Conservation (phyloP, 768 basidiomycete genomes). For the Mrakia gelida region DNA sequence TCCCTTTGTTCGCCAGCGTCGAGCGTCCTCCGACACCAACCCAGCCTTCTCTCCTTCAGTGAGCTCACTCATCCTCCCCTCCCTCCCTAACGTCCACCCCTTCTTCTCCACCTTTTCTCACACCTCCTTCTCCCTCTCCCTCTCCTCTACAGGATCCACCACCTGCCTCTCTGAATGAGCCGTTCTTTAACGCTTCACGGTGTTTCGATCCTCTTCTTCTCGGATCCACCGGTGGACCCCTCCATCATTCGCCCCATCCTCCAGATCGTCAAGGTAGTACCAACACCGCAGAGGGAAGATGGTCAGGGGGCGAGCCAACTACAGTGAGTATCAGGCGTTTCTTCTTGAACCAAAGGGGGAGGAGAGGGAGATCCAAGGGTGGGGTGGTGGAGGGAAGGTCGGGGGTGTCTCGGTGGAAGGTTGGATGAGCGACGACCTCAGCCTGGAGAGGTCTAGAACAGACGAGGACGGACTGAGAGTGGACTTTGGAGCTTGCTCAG, state of each 20-base stretch:
- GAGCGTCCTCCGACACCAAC: no score
- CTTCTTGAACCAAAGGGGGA: background rate
- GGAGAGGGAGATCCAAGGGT: background rate
- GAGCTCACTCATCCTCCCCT: background rate
- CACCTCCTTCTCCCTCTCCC: background rate
- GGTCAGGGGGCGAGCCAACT: background rate
- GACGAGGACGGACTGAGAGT: no score
- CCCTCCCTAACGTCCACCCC: background rate
- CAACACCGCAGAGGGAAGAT: background rate
- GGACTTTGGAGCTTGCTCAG: no score
- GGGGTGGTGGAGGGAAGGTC: background rate
- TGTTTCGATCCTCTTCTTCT: constrained; percentile 10
- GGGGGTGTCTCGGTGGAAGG: no score
- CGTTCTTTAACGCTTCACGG: constrained; percentile 12
- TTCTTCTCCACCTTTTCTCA: background rate
- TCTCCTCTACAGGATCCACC: no score
- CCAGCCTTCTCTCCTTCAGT: no score
- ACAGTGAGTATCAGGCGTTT: background rate
- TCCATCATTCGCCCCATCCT: constrained; percentile 19
- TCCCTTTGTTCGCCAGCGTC: no score
- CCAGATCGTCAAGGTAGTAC: constrained; percentile 1
- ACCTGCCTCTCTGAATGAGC: background rate
- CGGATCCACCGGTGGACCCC: background rate
- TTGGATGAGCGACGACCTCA: no score
- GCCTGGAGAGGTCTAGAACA: no score